Conservation (phyloP, 2,329 filamentous ascomycete species). For the Verticillium dahliae region DNA sequence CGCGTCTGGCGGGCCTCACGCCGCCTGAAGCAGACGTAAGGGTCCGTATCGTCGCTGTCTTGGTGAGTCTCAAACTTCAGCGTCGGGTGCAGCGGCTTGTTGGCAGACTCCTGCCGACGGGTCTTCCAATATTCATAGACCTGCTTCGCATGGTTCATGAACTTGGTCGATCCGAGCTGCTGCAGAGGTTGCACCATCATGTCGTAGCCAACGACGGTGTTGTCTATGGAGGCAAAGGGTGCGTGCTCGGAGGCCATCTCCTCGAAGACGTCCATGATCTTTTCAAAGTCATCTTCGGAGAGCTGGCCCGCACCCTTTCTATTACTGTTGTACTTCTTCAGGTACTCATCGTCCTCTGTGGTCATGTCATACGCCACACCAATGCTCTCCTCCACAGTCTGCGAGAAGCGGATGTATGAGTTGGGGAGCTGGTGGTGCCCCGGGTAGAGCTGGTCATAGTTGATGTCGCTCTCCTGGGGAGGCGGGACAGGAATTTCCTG, state of each 20-base stretch:
- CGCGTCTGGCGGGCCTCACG: conserved; percentile 90
- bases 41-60: conserved; percentile 91
- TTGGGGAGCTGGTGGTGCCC: conserved; percentile 74
- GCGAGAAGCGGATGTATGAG: conserved; percentile 95
- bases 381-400: conserved; percentile 93
- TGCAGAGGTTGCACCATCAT: conserved; percentile 65
- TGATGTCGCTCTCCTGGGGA: conserved; percentile 57
- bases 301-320: conserved; percentile 58
- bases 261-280: conserved; percentile 92
- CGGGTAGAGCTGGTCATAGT: conserved; percentile 86
- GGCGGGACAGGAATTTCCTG: conserved; percentile 62
- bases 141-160: conserved; percentile 59
- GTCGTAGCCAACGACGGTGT: conserved; percentile 71
- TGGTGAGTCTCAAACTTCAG: conserved; percentile 93
- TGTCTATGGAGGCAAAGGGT: conserved; percentile 85
- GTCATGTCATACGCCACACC: conserved; percentile 92
- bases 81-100: conserved; percentile 65
- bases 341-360: conserved; percentile 78
- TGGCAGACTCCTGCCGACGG: conserved; percentile 58
- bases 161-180: conserved; percentile 39
- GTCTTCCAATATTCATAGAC: conserved; percentile 88
- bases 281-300: conserved; percentile 87
- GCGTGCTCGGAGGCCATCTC: conserved; percentile 76
- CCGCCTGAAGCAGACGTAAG: conserved; percentile 95
- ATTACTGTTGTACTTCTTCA: conserved; percentile 79